A percentile compares a stretch with the other conserved stretches of the same genome.
Evolutionary conservation across 169 alveolate genomes (phyloP).

Genomic region (Plasmodium billcollinsi): DNA sequence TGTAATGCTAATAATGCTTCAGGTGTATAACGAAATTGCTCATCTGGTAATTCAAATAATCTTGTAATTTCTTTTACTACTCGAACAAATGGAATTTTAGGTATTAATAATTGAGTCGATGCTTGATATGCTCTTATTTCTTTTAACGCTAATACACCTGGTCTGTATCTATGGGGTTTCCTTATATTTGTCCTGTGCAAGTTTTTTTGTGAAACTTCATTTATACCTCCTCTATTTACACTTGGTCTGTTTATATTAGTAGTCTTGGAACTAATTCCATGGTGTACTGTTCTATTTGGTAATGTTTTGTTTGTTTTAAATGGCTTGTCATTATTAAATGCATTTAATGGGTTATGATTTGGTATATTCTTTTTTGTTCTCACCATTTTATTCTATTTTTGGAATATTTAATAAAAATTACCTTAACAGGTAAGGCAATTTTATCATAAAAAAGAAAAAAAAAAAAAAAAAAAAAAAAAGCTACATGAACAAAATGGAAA

Average conservation of each 20-base stretch:
- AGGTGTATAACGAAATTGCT: slow-evolving; percentile 84
- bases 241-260: neutral
- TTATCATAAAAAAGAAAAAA: too few species aligned
- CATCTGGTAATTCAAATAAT: slow-evolving; percentile 80
- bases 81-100: slow-evolving; percentile 96
- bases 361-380: slow-evolving; percentile 51
- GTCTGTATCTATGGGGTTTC: slow-evolving; percentile 73
- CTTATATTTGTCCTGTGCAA: slow-evolving; percentile 25
- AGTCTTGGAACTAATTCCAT: neutral
- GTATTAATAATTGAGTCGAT: slow-evolving; percentile 93
- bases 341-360: slow-evolving; percentile 24
- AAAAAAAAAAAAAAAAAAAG: too few species aligned
- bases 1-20: slow-evolving; percentile 89
- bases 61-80: slow-evolving; percentile 94
- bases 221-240: slow-evolving; percentile 2
- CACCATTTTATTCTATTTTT: slow-evolving; percentile 11
- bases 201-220: slow-evolving; percentile 10
- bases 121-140: slow-evolving; percentile 95
- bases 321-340: neutral
- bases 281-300: slow-evolving; percentile 21
- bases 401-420: too few species aligned
- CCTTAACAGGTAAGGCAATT: too few species aligned
- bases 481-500: too few species aligned
- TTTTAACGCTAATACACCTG: slow-evolving; percentile 95
- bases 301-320: slow-evolving; percentile 8